These are phyloP conservation scores for Pichia rugopelliculosa DNA, from an alignment of 805 yeast genomes.

Conservation along the genomic window DNA sequence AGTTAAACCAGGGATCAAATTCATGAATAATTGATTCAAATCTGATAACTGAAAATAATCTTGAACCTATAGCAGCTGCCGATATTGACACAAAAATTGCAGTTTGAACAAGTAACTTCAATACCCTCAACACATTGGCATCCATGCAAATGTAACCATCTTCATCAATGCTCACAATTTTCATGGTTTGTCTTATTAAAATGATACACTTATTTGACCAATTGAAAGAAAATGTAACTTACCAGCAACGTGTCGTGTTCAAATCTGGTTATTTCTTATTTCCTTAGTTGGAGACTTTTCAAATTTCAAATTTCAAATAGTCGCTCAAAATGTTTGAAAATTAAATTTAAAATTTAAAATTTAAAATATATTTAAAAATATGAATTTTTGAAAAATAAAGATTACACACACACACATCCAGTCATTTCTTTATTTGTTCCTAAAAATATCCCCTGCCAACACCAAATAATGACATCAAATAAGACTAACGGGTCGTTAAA, in stretches of 20 bases:
- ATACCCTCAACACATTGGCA: conserved; percentile 14
- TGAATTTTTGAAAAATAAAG: too few species aligned
- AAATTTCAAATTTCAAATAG: too few species aligned
- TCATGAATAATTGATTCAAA: conserved; percentile 97
- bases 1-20: conserved; percentile 96
- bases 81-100: conserved; percentile 70
- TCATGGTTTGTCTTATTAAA: not conserved
- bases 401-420: too few species aligned
- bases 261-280: not conserved
- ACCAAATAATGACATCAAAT: conserved; percentile 17
- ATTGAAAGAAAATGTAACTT: not conserved
- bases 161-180: conserved; percentile 15
- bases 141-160: conserved; percentile 24
- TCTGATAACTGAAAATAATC: conserved; percentile 92
- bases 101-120: conserved; percentile 45
- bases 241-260: not conserved
- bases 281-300: too few species aligned
- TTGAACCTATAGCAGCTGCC: conserved; percentile 85
- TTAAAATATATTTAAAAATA: not conserved
- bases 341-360: not conserved
- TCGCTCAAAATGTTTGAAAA: too few species aligned
- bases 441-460: not conserved
- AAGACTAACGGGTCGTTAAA: conserved; percentile 16
- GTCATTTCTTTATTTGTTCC: not conserved
- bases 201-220: not conserved